Evolutionary conservation across 1,284 basidiomycete genomes (phyloP).

Genomic region (Melampsora medusae): DNA sequence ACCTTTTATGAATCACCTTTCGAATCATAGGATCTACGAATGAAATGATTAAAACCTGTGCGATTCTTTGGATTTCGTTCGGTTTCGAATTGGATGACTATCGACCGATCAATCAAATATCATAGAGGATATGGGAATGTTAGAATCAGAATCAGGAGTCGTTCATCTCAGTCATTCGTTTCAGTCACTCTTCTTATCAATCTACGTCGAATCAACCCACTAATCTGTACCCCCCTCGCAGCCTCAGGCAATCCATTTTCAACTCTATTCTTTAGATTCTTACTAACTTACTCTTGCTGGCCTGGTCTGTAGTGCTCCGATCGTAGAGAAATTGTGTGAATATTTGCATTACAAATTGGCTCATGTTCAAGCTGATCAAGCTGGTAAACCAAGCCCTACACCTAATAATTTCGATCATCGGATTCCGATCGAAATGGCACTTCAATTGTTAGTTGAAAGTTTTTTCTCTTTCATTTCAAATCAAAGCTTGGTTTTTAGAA

Average conservation of each 20-base stretch:
- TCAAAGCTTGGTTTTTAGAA: too few species aligned
- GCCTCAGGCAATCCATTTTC: neutral
- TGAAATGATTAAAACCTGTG: neutral
- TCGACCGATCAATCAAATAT: neutral
- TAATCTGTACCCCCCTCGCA: too few species aligned
- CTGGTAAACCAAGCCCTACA: neutral
- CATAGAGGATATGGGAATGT: constrained; percentile 40
- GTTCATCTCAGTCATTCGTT: constrained; percentile 38
- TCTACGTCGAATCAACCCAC: too few species aligned
- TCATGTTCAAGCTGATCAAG: constrained; percentile 18
- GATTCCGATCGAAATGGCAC: constrained; percentile 34
- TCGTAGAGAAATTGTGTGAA: constrained; percentile 38
- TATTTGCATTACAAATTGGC: constrained; percentile 26
- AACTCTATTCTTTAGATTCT: neutral
- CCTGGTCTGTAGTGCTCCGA: constrained; percentile 10
- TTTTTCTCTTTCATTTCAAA: too few species aligned
- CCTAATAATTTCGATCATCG: constrained; percentile 33
- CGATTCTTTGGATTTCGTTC: too few species aligned
- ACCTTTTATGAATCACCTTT: neutral
- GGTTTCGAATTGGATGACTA: neutral
- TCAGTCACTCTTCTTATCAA: constrained; percentile 1
- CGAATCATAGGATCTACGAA: too few species aligned
- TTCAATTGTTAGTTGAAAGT: constrained; percentile 32
- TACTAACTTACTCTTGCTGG: neutral
- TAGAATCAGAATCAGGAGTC: constrained; percentile 40